These are phyloP conservation scores for Acer negundo DNA, from an alignment of 345 rosid species.

Conservation along the genomic window DNA sequence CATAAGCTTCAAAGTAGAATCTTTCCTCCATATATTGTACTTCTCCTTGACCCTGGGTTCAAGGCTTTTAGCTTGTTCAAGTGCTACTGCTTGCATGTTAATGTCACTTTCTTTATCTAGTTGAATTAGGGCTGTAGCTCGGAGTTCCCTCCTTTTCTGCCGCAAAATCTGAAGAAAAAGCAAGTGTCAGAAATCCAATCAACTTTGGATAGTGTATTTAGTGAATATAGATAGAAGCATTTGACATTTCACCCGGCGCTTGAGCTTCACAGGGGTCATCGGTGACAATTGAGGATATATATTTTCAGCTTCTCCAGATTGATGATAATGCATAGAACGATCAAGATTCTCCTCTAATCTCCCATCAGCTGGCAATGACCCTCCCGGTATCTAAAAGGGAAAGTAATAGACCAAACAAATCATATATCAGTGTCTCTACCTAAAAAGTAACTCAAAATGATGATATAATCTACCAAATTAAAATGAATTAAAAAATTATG, in stretches of 20 bases:
- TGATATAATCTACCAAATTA: constrained; percentile 13
- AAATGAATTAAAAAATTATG: neutral
- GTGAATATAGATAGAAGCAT: constrained; percentile 22
- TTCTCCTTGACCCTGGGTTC: constrained; percentile 64
- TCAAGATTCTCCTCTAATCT: constrained; percentile 36
- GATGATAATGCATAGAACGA: constrained; percentile 29
- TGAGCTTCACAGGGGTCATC: constrained; percentile 75
- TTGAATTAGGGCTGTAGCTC: constrained; percentile 62
- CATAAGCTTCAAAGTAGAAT: constrained; percentile 85
- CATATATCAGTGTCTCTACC: constrained; percentile 35
- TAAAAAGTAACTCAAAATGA: constrained; percentile 21
- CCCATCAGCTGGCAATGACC: constrained; percentile 36
- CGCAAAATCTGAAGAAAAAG: constrained; percentile 57
- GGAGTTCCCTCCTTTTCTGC: constrained; percentile 57
- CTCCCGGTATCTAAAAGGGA: constrained; percentile 27
- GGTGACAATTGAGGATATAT: constrained; percentile 32
- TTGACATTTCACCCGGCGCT: constrained; percentile 66
- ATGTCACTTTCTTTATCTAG: constrained; percentile 61
- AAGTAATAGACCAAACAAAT: constrained; percentile 1
- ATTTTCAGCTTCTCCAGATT: constrained; percentile 32
- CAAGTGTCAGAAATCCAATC: constrained; percentile 32
- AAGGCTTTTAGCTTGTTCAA: constrained; percentile 54
- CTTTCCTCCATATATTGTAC: constrained; percentile 95
- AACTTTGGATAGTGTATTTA: constrained; percentile 15
- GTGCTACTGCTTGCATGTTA: constrained; percentile 57